phyloP scores from a whole-genome alignment of 2,329 filamentous ascomycete species.

The Nothopassalora personata region DNA sequence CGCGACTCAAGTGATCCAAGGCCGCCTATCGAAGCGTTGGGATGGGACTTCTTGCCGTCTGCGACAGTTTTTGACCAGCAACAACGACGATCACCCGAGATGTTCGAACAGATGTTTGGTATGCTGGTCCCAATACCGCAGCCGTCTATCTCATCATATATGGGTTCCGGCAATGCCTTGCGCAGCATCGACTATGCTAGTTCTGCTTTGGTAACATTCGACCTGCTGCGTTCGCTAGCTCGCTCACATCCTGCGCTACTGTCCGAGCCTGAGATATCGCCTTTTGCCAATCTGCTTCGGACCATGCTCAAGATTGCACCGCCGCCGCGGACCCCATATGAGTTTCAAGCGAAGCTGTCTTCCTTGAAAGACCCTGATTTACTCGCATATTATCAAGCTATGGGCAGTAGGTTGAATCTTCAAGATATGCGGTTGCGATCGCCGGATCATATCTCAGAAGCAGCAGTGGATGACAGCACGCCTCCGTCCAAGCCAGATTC shows the following conservation, averaged over 20 bases:
- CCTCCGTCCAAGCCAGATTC: not conserved
- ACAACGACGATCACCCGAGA: not conserved
- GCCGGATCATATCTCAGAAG: not conserved
- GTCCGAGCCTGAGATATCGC: not conserved
- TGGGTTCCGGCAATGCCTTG: not conserved
- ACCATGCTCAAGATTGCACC: slow-evolving; percentile 2
- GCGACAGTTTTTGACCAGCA: slow-evolving; percentile 7
- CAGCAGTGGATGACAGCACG: not conserved
- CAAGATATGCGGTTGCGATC: not conserved
- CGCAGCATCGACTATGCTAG: slow-evolving; percentile 15
- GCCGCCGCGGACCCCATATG: not conserved
- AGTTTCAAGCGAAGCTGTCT: not conserved
- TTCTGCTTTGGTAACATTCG: slow-evolving; percentile 19
- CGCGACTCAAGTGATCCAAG: not conserved
- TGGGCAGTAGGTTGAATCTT: not conserved
- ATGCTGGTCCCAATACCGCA: slow-evolving; percentile 10
- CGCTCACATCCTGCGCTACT: not conserved
- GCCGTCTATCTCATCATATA: no score
- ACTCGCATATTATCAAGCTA: not conserved
- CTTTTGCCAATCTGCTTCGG: slow-evolving; percentile 2
- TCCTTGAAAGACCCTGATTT: not conserved
- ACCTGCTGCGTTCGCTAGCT: slow-evolving; percentile 8
- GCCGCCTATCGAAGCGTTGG: not conserved
- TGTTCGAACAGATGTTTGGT: slow-evolving; percentile 15
- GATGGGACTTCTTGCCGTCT: slow-evolving; percentile 21